A percentile compares a stretch with the other conserved stretches of the same genome.
Evolutionary conservation across 2,329 filamentous ascomycete genomes (phyloP).

Genomic region (Pyrenochaeta sp.): DNA sequence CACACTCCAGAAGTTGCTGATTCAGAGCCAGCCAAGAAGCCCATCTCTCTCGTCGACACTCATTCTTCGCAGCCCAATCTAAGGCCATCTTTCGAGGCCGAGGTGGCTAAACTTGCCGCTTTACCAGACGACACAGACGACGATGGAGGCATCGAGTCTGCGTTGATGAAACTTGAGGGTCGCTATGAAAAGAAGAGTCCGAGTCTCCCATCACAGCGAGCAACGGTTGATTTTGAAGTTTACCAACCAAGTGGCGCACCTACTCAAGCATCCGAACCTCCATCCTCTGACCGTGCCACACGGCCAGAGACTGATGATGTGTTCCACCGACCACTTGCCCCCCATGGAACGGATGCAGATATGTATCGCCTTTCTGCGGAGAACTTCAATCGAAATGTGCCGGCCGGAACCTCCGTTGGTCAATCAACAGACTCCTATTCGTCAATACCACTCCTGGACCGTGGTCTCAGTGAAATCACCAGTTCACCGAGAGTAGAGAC

Average conservation of each 20-base stretch:
- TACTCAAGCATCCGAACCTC: slow-evolving; percentile 21
- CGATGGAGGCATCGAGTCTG: slow-evolving; percentile 89
- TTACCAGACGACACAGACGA: slow-evolving; percentile 83
- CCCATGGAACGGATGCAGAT: slow-evolving; percentile 35
- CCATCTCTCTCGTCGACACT: slow-evolving; percentile 56
- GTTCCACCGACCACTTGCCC: slow-evolving; percentile 35
- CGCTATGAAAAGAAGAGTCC: slow-evolving; percentile 68
- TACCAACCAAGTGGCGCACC: slow-evolving; percentile 31
- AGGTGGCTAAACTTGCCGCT: slow-evolving; percentile 84
- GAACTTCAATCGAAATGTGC: slow-evolving; percentile 35
- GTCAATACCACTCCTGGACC: slow-evolving; percentile 78
- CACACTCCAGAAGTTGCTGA: slow-evolving; percentile 15
- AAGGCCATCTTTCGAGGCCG: slow-evolving; percentile 80
- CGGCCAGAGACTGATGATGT: slow-evolving; percentile 31
- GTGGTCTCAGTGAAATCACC: slow-evolving; percentile 56
- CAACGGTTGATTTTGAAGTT: slow-evolving; percentile 27
- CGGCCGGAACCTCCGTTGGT: slow-evolving; percentile 50
- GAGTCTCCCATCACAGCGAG: slow-evolving; percentile 28
- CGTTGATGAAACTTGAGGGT: slow-evolving; percentile 89
- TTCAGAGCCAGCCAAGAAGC: slow-evolving; percentile 29
- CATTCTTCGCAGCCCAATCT: slow-evolving; percentile 64
- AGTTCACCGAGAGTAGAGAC: slow-evolving; percentile 24
- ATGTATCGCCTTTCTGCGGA: slow-evolving; percentile 44
- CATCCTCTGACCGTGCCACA: slow-evolving; percentile 25
- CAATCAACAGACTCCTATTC: slow-evolving; percentile 77